These are phyloP conservation scores for Puccinia hordei DNA, from an alignment of 1,284 basidiomycete species.

Conservation along the genomic window DNA sequence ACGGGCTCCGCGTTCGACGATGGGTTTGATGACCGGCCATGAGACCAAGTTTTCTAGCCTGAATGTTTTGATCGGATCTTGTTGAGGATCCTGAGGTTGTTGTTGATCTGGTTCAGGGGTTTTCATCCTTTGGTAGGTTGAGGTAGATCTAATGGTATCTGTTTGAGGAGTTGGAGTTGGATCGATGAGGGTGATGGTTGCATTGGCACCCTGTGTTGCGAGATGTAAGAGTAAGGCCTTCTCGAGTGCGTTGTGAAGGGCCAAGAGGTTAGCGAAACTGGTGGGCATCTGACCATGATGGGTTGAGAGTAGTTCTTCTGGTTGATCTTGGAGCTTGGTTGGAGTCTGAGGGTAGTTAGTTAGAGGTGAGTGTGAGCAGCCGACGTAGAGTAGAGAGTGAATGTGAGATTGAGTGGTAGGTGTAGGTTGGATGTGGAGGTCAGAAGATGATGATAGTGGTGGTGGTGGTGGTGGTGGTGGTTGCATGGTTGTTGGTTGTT, in stretches of 20 bases:
- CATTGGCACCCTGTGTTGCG: slow-evolving; percentile 31
- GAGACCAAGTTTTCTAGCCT: slow-evolving; percentile 29
- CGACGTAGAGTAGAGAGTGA: too few relatives aligned
- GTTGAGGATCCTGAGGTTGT: not conserved
- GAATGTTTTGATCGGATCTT: slow-evolving; percentile 10
- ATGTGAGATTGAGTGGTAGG: too few relatives aligned
- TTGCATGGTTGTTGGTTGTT: too few relatives aligned
- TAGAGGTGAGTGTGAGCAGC: too few relatives aligned
- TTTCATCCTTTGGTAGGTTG: slow-evolving; percentile 21
- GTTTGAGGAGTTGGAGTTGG: not conserved
- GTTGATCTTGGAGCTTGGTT: too few relatives aligned
- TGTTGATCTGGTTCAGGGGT: slow-evolving; percentile 38
- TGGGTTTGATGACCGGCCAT: slow-evolving; percentile 32
- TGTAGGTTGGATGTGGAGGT: too few relatives aligned
- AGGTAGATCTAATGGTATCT: not conserved
- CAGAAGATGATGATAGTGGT: too few relatives aligned
- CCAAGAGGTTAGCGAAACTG: slow-evolving; percentile 10
- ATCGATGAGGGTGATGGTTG: slow-evolving; percentile 7
- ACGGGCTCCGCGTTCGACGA: slow-evolving; percentile 34
- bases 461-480: too few relatives aligned
- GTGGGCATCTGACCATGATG: slow-evolving; percentile 19
- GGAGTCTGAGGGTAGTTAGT: too few relatives aligned
- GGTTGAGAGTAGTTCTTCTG: not conserved
- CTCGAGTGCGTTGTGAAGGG: slow-evolving; percentile 38
- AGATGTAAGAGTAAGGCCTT: slow-evolving; percentile 35